Evolutionary conservation across 257 asterid genomes (phyloP).

Genomic region (Solanum bulbocastanum): DNA sequence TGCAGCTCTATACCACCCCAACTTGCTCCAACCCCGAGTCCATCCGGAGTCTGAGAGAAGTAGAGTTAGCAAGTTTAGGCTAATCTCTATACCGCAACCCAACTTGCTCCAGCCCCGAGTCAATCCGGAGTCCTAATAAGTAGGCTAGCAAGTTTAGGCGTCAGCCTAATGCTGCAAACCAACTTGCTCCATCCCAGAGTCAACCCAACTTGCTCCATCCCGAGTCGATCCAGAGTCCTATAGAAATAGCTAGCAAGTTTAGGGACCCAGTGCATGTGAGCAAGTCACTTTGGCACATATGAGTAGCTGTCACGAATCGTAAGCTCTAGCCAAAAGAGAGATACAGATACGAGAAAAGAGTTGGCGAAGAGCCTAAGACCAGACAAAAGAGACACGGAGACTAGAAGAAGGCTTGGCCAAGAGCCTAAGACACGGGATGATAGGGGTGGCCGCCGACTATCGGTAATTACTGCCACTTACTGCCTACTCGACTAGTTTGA

Average conservation of each 20-base stretch:
- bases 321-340: background rate
- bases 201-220: background rate
- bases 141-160: background rate
- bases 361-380: background rate
- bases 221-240: background rate
- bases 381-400: background rate
- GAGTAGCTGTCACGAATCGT: background rate
- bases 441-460: background rate
- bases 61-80: background rate
- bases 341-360: background rate
- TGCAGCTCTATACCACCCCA: background rate
- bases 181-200: background rate
- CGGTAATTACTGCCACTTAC: background rate
- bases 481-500: background rate
- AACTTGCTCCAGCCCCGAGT: background rate
- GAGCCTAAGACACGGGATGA: background rate
- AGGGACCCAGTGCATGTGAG: background rate
- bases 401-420: background rate
- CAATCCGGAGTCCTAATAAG: background rate
- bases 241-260: background rate
- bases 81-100: background rate
- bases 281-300: background rate
- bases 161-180: background rate
- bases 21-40: background rate
- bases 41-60: background rate